Evolutionary conservation across 1,284 basidiomycete genomes (phyloP).

Genomic region (Amylostereum areolatum): DNA sequence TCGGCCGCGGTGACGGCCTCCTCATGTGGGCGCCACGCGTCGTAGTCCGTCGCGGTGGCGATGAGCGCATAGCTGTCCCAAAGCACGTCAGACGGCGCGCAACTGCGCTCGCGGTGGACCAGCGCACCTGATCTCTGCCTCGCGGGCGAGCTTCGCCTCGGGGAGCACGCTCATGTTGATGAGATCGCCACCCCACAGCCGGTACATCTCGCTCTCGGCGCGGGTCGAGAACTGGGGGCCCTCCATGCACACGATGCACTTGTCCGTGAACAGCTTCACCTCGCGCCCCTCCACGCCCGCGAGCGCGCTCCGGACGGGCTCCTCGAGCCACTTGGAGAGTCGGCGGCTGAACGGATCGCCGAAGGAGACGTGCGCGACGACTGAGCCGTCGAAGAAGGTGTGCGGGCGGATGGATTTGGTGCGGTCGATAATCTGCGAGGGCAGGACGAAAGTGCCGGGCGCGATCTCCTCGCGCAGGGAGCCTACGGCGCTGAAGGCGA

Average conservation of each 20-base stretch:
- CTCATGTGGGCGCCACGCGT: slow-evolving; percentile 80
- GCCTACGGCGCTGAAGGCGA: slow-evolving; percentile 95
- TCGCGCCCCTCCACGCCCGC: slow-evolving; percentile 45
- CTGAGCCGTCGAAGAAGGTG: slow-evolving; percentile 81
- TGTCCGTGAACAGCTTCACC: slow-evolving; percentile 70
- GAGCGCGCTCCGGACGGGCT: slow-evolving; percentile 60
- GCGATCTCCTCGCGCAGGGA: slow-evolving; percentile 92
- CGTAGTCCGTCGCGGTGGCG: slow-evolving; percentile 88
- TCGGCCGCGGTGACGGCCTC: slow-evolving; percentile 85
- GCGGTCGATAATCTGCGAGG: slow-evolving; percentile 93
- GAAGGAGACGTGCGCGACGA: slow-evolving; percentile 93
- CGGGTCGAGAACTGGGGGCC: slow-evolving; percentile 93
- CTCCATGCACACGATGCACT: slow-evolving; percentile 95
- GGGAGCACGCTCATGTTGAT: slow-evolving; percentile 97
- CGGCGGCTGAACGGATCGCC: slow-evolving; percentile 82
- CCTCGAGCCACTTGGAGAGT: slow-evolving; percentile 67
- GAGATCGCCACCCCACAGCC: slow-evolving; percentile 88
- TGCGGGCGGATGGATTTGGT: slow-evolving; percentile 88
- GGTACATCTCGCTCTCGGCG: slow-evolving; percentile 94
- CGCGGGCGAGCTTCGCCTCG: slow-evolving; percentile 92
- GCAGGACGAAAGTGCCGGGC: slow-evolving; percentile 88
- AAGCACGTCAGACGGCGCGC: slow-evolving; percentile 5
- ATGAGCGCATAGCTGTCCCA: slow-evolving; percentile 76
- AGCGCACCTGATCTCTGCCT: slow-evolving; percentile 85
- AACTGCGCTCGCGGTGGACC: background rate